A percentile compares a stretch with the other conserved stretches of the same genome.
phyloP scores from a whole-genome alignment of 805 yeast genomes.

The Candida coquimbonensis region DNA sequence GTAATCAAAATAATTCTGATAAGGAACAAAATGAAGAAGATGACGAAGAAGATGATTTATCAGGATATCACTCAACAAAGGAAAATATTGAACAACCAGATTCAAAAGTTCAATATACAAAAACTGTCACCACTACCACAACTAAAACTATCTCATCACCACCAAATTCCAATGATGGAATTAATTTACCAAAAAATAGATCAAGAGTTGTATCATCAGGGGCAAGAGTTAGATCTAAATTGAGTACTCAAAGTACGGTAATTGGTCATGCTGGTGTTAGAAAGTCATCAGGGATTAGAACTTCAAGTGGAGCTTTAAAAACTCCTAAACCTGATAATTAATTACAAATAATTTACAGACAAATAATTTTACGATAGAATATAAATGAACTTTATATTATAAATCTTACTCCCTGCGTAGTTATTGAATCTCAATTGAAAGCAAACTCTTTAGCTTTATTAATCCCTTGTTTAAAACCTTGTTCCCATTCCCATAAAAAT shows the following conservation, averaged over 20 bases:
- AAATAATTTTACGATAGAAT: constrained; percentile 6
- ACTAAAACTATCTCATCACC: constrained; percentile 26
- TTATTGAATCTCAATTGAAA: background rate
- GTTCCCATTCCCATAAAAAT: constrained; percentile 83
- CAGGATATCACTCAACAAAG: constrained; percentile 17
- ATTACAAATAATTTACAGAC: no score
- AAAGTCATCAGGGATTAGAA: constrained; percentile 20
- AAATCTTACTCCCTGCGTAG: no score
- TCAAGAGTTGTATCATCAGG: constrained; percentile 20
- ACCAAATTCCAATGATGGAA: constrained; percentile 20
- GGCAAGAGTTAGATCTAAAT: constrained; percentile 24
- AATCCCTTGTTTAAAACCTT: constrained; percentile 68
- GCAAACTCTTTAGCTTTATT: constrained; percentile 9
- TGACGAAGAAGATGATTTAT: constrained; percentile 16
- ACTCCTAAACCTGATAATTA: no score
- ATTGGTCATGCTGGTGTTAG: constrained; percentile 23
- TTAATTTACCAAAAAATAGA: constrained; percentile 21
- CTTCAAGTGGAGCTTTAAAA: constrained; percentile 15
- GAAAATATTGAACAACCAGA: constrained; percentile 8
- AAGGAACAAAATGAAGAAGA: constrained; percentile 25
- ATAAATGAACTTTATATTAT: background rate
- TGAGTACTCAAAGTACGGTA: constrained; percentile 17
- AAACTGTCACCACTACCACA: constrained; percentile 23
- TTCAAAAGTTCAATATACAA: constrained; percentile 21
- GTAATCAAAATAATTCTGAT: constrained; percentile 17